phyloP scores from a whole-genome alignment of 2,329 filamentous ascomycete species.

The Penicillium hordei region DNA sequence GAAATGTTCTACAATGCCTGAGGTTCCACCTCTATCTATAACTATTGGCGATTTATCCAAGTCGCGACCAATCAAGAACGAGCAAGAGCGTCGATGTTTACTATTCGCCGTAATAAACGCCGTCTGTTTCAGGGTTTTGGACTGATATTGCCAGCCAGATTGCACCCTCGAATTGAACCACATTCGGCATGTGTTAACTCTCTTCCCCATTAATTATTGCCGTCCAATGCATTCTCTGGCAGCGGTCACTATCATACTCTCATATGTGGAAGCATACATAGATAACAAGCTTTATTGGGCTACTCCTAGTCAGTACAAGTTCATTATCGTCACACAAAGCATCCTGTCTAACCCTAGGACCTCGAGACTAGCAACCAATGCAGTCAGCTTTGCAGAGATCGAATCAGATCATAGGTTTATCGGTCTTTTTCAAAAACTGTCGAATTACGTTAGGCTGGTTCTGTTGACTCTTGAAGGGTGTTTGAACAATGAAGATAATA shows the following conservation, averaged over 20 bases:
- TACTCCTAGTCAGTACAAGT: neutral
- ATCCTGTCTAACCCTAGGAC: neutral
- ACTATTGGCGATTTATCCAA: neutral
- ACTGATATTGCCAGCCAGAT: too few relatives aligned
- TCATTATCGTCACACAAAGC: neutral
- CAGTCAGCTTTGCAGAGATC: neutral
- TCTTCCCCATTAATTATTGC: too few relatives aligned
- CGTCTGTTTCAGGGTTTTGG: too few relatives aligned
- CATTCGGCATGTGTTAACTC: neutral
- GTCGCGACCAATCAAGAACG: neutral
- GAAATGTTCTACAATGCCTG: neutral
- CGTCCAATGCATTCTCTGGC: neutral
- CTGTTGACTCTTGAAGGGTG: neutral
- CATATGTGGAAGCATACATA: neutral
- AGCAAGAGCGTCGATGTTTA: neutral
- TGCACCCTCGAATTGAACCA: neutral
- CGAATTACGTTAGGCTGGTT: neutral
- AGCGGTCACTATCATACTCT: neutral
- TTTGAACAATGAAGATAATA: conserved; percentile 9
- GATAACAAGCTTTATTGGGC: neutral
- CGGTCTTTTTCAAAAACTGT: too few relatives aligned
- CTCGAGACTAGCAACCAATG: neutral
- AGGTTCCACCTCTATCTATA: neutral
- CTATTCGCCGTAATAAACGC: neutral
- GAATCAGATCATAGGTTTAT: neutral